Base-by-base conservation (phyloP, 1,139 yeast genomes). In the Yamadazyma triangularis region DNA sequence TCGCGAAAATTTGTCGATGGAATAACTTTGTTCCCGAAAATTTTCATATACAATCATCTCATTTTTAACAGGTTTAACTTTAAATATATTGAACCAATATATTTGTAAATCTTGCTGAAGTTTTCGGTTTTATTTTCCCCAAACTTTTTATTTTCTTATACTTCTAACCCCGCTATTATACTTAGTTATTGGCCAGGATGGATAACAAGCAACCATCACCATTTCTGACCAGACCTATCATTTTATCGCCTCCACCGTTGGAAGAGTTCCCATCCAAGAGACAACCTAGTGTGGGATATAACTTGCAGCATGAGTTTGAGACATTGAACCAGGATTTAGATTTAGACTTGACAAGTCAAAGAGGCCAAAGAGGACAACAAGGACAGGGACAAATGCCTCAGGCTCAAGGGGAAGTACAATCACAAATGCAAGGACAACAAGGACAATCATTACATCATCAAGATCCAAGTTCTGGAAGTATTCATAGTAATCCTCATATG, bases 261-360 rank as follows among this genome's bases (percentile, higher is more conserved):
- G 36, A 24, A 2, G 28, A 23, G 13, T 33, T 28, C 35, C 60
- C 57, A 30, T 34, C 47, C 14, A 53, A 55, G 30, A 51, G 69
- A 37, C 69, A 64, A 39, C 67, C 59, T 39, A 61, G 68, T 43
- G 70, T 69, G 25, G 68, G 72, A 8, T 59, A 59, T 43, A 65
- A 67, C 39, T 58, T 66, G 42, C 72, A 59, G 51, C 74, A 60
- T 35, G 76, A 60, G 50, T 68, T 63, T 45, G 72, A 60, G 42
- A 65, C 73, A 11, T 54, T 68, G 38, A 66, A 66, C 28, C 70
- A 66, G 15, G 73, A 67, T 40, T 62, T 68, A 51, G 73, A 68
- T 41, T 56, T 68, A 47, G 74, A 67, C 46, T 58, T 68, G 45
- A 55, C 8, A 18, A 18, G 9, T 18, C 6, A 18, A 7, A n/a